Conservation (phyloP, 1,284 basidiomycete genomes). For the Rhodotorula mucilaginosa region DNA sequence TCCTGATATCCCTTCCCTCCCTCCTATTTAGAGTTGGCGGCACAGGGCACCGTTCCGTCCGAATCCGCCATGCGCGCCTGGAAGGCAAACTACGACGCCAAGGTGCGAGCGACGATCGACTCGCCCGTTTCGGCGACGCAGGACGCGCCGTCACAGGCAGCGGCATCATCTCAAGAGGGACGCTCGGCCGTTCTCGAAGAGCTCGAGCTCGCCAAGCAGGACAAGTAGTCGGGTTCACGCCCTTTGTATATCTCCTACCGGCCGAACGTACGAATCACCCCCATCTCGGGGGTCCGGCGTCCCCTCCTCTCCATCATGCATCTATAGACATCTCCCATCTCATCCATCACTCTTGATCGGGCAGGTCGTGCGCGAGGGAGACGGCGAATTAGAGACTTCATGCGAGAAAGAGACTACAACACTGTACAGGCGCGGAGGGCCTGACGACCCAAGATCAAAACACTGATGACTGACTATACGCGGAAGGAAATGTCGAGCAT, state of each 20-base stretch:
- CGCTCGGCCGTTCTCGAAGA: constrained; percentile 19
- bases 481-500: no score
- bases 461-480: no score
- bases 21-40: constrained; percentile 6
- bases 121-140: background rate
- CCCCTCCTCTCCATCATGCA: background rate
- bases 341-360: background rate
- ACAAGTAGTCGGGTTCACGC: constrained; percentile 2
- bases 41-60: constrained; percentile 14
- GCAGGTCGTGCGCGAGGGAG: background rate
- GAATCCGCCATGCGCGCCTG: constrained; percentile 31
- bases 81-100: constrained; percentile 22
- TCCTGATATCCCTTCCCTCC: background rate
- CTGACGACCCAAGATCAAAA: background rate
- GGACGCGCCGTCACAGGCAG: background rate
- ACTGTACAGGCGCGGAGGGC: background rate
- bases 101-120: constrained; percentile 15
- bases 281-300: background rate
- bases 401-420: background rate
- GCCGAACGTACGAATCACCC: background rate
- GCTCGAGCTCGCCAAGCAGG: constrained; percentile 18
- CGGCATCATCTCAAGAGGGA: background rate
- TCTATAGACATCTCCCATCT: constrained; percentile 1
- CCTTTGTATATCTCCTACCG: no score
- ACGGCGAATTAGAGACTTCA: background rate